Conservation (phyloP, 495 filamentous ascomycete genomes). For the Penicillium pancosmium region DNA sequence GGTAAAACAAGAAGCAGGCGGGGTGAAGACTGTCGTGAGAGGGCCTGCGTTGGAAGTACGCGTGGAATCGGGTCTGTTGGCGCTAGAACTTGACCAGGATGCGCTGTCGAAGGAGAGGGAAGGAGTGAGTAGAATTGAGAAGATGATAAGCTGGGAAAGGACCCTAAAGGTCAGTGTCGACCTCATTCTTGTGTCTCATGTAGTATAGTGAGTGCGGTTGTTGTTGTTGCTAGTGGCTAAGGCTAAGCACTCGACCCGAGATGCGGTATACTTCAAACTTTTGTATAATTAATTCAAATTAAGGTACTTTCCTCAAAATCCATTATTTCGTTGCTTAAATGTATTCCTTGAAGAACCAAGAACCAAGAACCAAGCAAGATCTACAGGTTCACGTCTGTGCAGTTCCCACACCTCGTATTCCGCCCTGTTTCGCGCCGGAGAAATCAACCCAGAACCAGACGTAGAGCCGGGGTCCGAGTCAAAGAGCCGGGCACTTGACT, state of each 20-base stretch:
- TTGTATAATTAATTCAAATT: neutral
- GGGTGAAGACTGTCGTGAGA: conserved; percentile 19
- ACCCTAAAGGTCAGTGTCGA: neutral
- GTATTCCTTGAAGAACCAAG: neutral
- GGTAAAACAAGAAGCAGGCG: conserved; percentile 11
- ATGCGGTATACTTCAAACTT: no score
- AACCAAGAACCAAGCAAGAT: neutral
- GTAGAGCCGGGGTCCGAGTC: neutral
- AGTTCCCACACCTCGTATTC: conserved; percentile 1
- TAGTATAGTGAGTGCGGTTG: no score
- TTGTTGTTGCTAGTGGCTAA: no score
- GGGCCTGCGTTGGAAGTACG: conserved; percentile 8
- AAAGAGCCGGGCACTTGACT: no score
- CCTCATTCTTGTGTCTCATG: no score
- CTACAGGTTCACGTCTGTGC: neutral
- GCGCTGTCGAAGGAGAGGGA: neutral
- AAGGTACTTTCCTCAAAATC: neutral
- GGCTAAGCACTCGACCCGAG: no score
- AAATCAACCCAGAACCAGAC: neutral
- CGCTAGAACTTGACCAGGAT: conserved; percentile 1
- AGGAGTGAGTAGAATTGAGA: neutral
- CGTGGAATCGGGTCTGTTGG: neutral
- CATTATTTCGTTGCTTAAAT: neutral
- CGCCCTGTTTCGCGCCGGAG: neutral
- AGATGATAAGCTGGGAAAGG: neutral